Evolutionary conservation across 352 stramenopile species (phyloP), one percentile per base, ranked within the genome.

Genomic region (Globisporangium canariense): DNA sequence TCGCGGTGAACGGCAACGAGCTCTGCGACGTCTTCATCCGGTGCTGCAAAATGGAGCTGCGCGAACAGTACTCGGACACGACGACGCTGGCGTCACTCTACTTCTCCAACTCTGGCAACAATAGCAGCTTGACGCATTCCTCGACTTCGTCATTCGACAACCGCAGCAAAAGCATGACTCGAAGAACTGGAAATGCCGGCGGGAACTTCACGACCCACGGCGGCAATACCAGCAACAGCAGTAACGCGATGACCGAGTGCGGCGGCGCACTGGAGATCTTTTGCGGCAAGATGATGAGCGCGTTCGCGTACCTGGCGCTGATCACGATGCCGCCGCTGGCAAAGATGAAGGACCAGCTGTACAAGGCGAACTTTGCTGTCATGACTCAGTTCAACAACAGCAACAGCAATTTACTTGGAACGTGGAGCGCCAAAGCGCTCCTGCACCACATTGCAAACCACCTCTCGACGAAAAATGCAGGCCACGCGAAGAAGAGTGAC

Each of bases 1-100:
- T 87, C 3, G 68, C 71, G 0, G 54, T 90, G 13, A 81, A 66
- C 5, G 65, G 64, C 1, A 75, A 60, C 20, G 76, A 90, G 46
- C 58, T 90, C 0, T 78, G 78, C 43, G 76, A 81, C n/a, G 62
- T 85, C 5, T 93, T 91, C 62, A 71, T 89, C 40, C 73, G 73
- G 14, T 84, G 69, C 45, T 84, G 72, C 54, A 69, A 73, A 9
- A 61, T 72, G 25, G 74, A 87, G 9, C 53, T 77, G 28, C 46
- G 32, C 2, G 13, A 49, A 3, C 60, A 56, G 16, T 68, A 68
- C 41, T 73, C 62, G 16, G 66, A 66, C 13, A 61, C 40, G 2
- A 58, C 57, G 25, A 66, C 66, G 6, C 52, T 72, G 2, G 56
- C 46, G n/a, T 66, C 62, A n/a, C 49, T 68, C 13, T 60, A 68